Evolutionary conservation across 2,329 filamentous ascomycete genomes (phyloP).

Genomic region (Microdochium nivale): DNA sequence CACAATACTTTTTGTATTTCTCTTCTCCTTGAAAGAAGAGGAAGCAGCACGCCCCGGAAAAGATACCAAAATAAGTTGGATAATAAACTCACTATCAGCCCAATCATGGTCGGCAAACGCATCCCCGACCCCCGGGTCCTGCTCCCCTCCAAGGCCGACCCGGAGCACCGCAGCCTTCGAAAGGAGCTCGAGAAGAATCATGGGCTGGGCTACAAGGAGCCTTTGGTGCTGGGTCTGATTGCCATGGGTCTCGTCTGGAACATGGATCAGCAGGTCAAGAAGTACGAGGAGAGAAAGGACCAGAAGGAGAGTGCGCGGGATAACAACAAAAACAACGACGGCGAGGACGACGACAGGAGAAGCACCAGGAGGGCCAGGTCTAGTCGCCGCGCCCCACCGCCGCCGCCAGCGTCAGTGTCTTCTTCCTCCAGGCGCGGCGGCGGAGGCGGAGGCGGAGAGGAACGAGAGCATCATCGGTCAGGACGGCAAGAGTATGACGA

Average conservation of each 20-base stretch:
- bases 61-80: too few relatives aligned
- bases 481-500: not conserved
- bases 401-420: not conserved
- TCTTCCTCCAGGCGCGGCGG: slow-evolving; percentile 6
- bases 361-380: not conserved
- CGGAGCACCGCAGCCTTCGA: slow-evolving; percentile 23
- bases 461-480: not conserved
- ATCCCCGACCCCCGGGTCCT: slow-evolving; percentile 15
- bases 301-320: slow-evolving; percentile 12
- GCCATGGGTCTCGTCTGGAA: slow-evolving; percentile 30
- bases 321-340: slow-evolving; percentile 5
- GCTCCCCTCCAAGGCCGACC: slow-evolving; percentile 27
- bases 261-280: slow-evolving; percentile 28
- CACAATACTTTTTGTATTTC: too few relatives aligned
- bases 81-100: not conserved
- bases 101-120: not conserved
- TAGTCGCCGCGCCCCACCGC: not conserved
- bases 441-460: not conserved
- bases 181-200: slow-evolving; percentile 30
- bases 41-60: too few relatives aligned
- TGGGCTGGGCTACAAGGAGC: slow-evolving; percentile 31
- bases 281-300: slow-evolving; percentile 21
- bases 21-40: too few relatives aligned
- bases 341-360: not conserved
- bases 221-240: slow-evolving; percentile 14